These are phyloP conservation scores for Psophocarpus tetragonolobus DNA, from an alignment of 306 rosid genomes.

Conservation along the genomic window DNA sequence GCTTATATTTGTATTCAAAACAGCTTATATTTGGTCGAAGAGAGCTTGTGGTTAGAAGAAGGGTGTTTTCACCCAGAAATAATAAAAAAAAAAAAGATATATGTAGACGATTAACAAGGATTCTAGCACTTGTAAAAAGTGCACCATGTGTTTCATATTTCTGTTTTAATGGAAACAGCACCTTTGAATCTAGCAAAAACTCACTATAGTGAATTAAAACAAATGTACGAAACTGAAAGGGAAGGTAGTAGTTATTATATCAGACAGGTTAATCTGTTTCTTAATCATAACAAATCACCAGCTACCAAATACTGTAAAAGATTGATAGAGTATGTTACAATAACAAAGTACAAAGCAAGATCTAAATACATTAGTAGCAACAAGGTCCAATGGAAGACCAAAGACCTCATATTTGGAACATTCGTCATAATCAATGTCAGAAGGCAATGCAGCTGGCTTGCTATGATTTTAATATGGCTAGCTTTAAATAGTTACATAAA, in stretches of 20 bases:
- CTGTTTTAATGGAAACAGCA: not conserved
- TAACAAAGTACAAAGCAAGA: constrained; percentile 5
- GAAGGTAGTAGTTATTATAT: not conserved
- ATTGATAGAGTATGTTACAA: not conserved
- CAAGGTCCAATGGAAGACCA: not conserved
- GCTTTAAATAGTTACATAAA: not conserved
- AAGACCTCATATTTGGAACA: not conserved
- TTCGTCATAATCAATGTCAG: too few relatives aligned
- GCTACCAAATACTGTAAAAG: not conserved
- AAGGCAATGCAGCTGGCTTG: not conserved
- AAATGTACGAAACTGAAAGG: not conserved
- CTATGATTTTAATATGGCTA: not conserved
- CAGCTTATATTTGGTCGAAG: not conserved
- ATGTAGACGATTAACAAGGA: not conserved
- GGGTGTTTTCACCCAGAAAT: not conserved
- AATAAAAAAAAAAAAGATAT: not conserved
- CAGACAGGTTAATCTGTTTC: not conserved
- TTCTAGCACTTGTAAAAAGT: not conserved
- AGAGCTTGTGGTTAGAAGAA: not conserved
- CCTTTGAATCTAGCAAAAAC: not conserved
- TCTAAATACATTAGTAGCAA: not conserved
- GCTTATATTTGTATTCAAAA: not conserved
- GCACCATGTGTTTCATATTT: not conserved
- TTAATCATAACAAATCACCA: not conserved
- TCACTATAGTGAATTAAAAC: constrained; percentile 1